Evolutionary conservation across 2,329 filamentous ascomycete species (phyloP).

Genomic region (Botrytis porri): DNA sequence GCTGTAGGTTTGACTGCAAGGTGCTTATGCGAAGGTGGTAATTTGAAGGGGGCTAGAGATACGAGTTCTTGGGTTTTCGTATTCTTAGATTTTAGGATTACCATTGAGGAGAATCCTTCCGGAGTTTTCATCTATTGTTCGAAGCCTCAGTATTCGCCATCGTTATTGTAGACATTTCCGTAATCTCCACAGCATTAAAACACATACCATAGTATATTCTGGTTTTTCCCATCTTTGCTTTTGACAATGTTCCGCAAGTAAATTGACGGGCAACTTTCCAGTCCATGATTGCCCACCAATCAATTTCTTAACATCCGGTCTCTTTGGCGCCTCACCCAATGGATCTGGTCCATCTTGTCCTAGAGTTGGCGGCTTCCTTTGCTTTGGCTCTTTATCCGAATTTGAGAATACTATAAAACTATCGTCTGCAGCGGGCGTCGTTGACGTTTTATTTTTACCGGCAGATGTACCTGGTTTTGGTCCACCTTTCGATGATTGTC

Average conservation of each 20-base stretch:
- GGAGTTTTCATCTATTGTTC: constrained; percentile 56
- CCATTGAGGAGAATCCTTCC: constrained; percentile 74
- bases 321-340: constrained; percentile 36
- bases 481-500: constrained; percentile 35
- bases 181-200: not conserved
- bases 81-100: constrained; percentile 73
- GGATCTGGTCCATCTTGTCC: constrained; percentile 32
- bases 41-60: constrained; percentile 75
- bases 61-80: constrained; percentile 77
- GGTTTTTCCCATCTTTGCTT: constrained; percentile 95
- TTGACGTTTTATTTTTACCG: constrained; percentile 33
- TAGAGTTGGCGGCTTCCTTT: constrained; percentile 30
- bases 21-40: constrained; percentile 73
- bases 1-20: constrained; percentile 74
- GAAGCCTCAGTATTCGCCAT: constrained; percentile 4
- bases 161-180: not conserved
- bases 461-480: constrained; percentile 36
- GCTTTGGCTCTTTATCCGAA: constrained; percentile 50
- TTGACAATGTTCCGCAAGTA: constrained; percentile 91
- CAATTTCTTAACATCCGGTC: constrained; percentile 70
- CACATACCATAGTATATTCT: constrained; percentile 75
- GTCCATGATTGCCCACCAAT: constrained; percentile 97
- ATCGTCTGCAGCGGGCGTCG: constrained; percentile 42
- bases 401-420: constrained; percentile 58
- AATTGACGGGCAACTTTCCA: constrained; percentile 89